Evolutionary conservation across 2,329 filamentous ascomycete species (phyloP).

Genomic region (Gaeumannomyces sp.): DNA sequence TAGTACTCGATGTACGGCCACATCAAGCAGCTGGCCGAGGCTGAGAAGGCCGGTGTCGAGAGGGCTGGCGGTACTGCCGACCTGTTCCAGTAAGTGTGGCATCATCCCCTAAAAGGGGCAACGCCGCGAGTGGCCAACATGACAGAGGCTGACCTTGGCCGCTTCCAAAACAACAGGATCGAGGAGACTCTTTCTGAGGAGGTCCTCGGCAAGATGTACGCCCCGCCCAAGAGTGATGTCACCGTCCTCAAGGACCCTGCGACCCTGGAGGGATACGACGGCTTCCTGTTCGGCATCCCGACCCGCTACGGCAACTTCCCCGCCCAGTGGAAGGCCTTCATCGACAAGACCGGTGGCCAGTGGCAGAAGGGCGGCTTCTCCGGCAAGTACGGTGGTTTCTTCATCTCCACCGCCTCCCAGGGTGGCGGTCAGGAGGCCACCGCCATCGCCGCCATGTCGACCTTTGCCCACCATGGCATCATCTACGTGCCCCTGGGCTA

Average conservation of each 20-base stretch:
- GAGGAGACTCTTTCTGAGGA: constrained; percentile 81
- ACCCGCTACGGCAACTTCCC: constrained; percentile 97
- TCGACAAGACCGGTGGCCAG: constrained; percentile 82
- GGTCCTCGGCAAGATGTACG: constrained; percentile 85
- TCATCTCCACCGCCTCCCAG: constrained; percentile 76
- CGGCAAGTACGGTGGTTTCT: constrained; percentile 88
- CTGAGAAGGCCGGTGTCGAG: constrained; percentile 82
- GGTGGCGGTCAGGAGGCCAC: constrained; percentile 95
- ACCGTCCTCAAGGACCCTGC: constrained; percentile 52
- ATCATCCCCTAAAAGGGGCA: too few relatives aligned
- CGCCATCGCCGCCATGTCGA: constrained; percentile 72
- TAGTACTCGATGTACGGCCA: constrained; percentile 96
- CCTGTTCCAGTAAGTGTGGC: constrained; percentile 62
- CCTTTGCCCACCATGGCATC: constrained; percentile 87
- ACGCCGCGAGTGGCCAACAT: neutral
- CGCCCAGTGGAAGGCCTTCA: constrained; percentile 66
- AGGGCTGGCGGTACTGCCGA: constrained; percentile 76
- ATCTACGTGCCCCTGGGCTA: constrained; percentile 96
- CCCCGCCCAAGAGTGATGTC: constrained; percentile 68
- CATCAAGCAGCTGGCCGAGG: constrained; percentile 75
- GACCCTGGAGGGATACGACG: constrained; percentile 72
- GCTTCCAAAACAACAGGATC: constrained; percentile 44
- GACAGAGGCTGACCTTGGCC: neutral
- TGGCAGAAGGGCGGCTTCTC: constrained; percentile 72
- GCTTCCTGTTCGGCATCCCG: constrained; percentile 86